phyloP scores from a whole-genome alignment of 352 stramenopile genomes.

The Phytopythium oedochilum region DNA sequence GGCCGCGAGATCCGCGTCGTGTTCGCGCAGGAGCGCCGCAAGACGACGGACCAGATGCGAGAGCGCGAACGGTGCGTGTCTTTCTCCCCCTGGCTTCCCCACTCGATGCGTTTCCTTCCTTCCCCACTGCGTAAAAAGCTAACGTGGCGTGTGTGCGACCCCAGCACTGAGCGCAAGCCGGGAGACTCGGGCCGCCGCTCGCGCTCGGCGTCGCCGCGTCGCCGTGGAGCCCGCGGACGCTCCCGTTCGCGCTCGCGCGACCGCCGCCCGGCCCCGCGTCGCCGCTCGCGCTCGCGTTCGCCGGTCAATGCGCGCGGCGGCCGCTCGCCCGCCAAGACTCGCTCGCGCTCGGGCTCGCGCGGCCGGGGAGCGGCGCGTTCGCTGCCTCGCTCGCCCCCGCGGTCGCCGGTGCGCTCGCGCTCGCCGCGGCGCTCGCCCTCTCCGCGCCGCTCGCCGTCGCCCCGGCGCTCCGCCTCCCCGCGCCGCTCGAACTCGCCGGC shows the following conservation, averaged over 20 bases:
- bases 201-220: not conserved
- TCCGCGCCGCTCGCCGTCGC: conserved; percentile 21
- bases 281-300: conserved; percentile 35
- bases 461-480: conserved; percentile 11
- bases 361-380: conserved; percentile 40
- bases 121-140: not conserved
- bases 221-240: conserved; percentile 9
- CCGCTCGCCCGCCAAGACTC: conserved; percentile 41
- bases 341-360: conserved; percentile 32
- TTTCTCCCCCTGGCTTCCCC: too few species aligned
- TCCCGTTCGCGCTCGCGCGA: conserved; percentile 12
- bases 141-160: not conserved
- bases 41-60: conserved; percentile 94
- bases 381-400: conserved; percentile 32
- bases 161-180: not conserved
- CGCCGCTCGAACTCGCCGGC: conserved; percentile 28
- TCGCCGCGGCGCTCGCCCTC: conserved; percentile 27
- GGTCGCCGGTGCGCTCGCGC: conserved; percentile 39
- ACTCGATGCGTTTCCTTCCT: not conserved
- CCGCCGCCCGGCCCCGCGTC: conserved; percentile 7
- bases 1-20: conserved; percentile 93
- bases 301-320: conserved; percentile 23
- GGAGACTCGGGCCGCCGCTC: not conserved
- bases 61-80: conserved; percentile 65
- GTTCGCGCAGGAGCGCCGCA: conserved; percentile 95